Percentiles rank a stretch among this genome's conserved stretches.
phyloP scores from a whole-genome alignment of 129 eudicot genomes.

The Ambrosia trifida region DNA sequence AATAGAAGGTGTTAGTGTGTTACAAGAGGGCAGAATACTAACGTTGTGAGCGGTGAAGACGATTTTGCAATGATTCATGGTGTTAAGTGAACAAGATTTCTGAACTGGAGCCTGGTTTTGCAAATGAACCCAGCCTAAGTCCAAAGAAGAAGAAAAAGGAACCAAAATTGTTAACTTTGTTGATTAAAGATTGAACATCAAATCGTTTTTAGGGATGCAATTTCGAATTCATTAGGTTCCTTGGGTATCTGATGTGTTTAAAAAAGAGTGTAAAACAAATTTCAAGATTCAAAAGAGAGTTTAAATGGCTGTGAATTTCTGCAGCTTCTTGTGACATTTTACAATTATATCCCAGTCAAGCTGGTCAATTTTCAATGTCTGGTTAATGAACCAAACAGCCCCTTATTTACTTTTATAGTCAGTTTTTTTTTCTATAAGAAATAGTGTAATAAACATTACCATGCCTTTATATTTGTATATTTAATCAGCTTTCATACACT shows the following conservation, averaged over 20 bases:
- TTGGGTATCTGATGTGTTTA: too few relatives aligned
- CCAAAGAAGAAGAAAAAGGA: slow-evolving; percentile 62
- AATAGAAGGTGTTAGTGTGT: slow-evolving; percentile 27
- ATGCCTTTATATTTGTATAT: slow-evolving; percentile 15
- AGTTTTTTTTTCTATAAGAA: slow-evolving; percentile 18
- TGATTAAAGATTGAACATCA: slow-evolving; percentile 33
- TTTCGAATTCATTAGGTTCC: too few relatives aligned
- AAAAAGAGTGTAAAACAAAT: not conserved
- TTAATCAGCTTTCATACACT: not conserved
- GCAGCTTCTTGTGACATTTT: not conserved
- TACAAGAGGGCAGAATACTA: slow-evolving; percentile 54
- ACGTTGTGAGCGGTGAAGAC: slow-evolving; percentile 75
- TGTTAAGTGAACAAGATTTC: slow-evolving; percentile 18
- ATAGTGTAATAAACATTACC: slow-evolving; percentile 35
- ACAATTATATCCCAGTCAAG: not conserved
- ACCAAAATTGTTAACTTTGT: slow-evolving; percentile 85
- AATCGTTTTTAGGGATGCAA: slow-evolving; percentile 10
- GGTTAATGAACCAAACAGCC: too few relatives aligned
- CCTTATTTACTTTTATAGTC: too few relatives aligned
- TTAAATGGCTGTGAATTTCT: not conserved
- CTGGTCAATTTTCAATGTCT: not conserved
- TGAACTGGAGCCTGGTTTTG: slow-evolving; percentile 21
- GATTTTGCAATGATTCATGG: slow-evolving; percentile 46
- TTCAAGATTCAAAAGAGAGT: not conserved
- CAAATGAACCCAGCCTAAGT: slow-evolving; percentile 34